Base-by-base conservation (phyloP, 805 yeast genomes). In the Zygoascus flipseniorum region DNA sequence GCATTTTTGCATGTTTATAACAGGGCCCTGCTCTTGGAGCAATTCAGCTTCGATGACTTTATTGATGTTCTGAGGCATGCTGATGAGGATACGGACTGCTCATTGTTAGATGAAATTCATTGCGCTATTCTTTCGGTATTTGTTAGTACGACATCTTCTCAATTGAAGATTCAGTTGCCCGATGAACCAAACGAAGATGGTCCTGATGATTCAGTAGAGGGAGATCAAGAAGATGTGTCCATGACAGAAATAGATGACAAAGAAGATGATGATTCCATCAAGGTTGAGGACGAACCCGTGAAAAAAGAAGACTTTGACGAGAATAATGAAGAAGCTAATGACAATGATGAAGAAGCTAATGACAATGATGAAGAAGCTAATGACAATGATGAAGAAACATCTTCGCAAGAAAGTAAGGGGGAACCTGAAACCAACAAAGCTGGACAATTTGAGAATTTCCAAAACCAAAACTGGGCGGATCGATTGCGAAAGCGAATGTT, bases 11-110 rank as follows among this genome's bases (percentile, higher is more conserved):
- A 86, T 64, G 76, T 86, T 50, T 88, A 82, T 65, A 79, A 81
- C 59, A 75, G 76, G 37, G 80, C 88, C 0, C 69, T 88, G 32
- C 64, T 76, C 5, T 68, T 89, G n/a, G 89, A 84, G 61, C 77
- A 85, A 0, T 83, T 86, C 60, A 83, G 92, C 0, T 86, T 85
- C 69, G 96, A 88, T 68, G 95, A 85, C 59, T 86, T 79, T 61
- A 64, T 84, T 8, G 78, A 79, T 52, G 82, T 80, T 10, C 65
- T 84, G 69, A 70, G 72, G 41, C 72, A 82, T 77, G 70, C 71
- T 31, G 72, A 73, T 39, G 67, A 69, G 2, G 67, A 69, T 4
- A 73, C 75, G 1, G 67, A 79, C 41, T 80, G 86, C 59, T 73
- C 69, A 10, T 64, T 85, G 37, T 63, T 86, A 32, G 78, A 81